Percentiles rank a stretch among this genome's conserved stretches.
Evolutionary conservation across 371 early-diverging fungal genomes (phyloP).

Genomic region (Mucor piriformis): DNA sequence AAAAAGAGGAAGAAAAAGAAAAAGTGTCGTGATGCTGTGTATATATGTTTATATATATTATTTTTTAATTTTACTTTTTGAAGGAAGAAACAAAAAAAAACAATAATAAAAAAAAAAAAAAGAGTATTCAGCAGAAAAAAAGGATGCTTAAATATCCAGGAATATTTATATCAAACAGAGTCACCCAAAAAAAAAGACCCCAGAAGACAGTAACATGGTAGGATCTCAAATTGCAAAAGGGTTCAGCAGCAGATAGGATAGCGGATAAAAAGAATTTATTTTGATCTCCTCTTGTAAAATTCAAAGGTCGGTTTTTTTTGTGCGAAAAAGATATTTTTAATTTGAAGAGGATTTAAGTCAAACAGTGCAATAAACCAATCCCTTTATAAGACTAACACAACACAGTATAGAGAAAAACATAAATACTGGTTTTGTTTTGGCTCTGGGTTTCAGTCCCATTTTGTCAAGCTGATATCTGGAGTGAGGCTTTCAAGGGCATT

Average conservation of each 20-base stretch:
- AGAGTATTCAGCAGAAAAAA: slow-evolving; percentile 7
- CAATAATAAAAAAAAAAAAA: slow-evolving; percentile 4
- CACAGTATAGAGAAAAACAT: no score
- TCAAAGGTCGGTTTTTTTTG: not conserved
- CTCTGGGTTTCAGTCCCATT: not conserved
- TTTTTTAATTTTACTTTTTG: not conserved
- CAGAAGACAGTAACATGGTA: slow-evolving; percentile 19
- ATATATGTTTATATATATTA: not conserved
- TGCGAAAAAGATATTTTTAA: not conserved
- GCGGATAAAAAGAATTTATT: not conserved
- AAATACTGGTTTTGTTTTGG: no score
- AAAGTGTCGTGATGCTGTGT: not conserved
- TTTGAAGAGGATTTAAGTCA: not conserved
- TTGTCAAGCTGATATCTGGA: not conserved
- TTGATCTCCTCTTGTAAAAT: slow-evolving; percentile 24
- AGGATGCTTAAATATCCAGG: slow-evolving; percentile 1
- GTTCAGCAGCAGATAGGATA: slow-evolving; percentile 6
- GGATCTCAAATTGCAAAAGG: slow-evolving; percentile 6
- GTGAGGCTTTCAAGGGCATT: not conserved
- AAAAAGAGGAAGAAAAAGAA: not conserved
- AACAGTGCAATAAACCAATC: not conserved
- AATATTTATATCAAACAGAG: slow-evolving; percentile 19
- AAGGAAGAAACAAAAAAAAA: not conserved
- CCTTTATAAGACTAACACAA: no score
- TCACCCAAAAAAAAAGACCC: slow-evolving; percentile 19